phyloP scores from a whole-genome alignment of 2,329 filamentous ascomycete species.

The Fusarium protoensiforme region DNA sequence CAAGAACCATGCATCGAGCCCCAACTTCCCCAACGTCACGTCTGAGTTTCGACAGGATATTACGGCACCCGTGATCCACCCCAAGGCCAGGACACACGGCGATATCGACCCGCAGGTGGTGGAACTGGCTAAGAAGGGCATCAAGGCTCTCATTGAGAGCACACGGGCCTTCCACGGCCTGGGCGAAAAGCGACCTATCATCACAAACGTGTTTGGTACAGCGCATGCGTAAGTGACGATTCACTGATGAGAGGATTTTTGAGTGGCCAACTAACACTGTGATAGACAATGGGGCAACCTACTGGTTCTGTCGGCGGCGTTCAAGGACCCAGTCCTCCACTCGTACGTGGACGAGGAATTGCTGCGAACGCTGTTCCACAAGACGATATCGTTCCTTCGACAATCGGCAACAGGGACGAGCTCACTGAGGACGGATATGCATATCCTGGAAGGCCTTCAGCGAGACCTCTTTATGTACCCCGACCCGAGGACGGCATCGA shows the following conservation, averaged over 20 bases:
- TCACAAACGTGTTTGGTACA: constrained; percentile 97
- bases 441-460: constrained; percentile 73
- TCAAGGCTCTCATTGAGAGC: constrained; percentile 83
- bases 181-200: constrained; percentile 74
- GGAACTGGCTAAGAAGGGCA: constrained; percentile 69
- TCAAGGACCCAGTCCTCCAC: constrained; percentile 71
- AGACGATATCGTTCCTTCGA: constrained; percentile 81
- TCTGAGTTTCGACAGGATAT: constrained; percentile 52
- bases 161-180: constrained; percentile 82
- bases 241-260: not conserved
- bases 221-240: constrained; percentile 84
- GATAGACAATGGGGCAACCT: constrained; percentile 95
- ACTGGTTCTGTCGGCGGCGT: constrained; percentile 87
- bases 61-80: constrained; percentile 52
- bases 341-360: constrained; percentile 65
- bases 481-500: constrained; percentile 49
- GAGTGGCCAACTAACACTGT: constrained; percentile 20
- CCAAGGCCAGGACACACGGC: constrained; percentile 48
- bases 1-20: constrained; percentile 48
- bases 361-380: constrained; percentile 71
- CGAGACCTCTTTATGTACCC: constrained; percentile 54
- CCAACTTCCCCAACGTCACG: constrained; percentile 46
- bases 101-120: constrained; percentile 60
- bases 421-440: constrained; percentile 77
- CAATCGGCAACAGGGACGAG: constrained; percentile 79